phyloP scores from a whole-genome alignment of 2,329 filamentous ascomycete genomes.

The Byssoonygena ceratinophila region DNA sequence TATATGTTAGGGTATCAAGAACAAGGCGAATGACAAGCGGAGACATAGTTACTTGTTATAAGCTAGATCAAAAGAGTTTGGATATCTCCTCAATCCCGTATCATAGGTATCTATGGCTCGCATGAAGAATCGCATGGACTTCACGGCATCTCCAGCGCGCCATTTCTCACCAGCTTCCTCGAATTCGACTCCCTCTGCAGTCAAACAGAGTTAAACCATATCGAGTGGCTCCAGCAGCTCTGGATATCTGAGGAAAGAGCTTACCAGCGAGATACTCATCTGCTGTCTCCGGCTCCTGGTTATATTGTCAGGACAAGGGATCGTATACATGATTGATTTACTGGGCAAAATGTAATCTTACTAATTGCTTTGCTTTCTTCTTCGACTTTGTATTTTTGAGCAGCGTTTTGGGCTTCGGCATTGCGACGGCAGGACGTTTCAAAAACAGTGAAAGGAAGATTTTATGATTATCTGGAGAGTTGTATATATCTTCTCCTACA shows the following conservation, averaged over 20 bases:
- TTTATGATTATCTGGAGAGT: background rate
- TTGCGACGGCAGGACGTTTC: slow-evolving; percentile 16
- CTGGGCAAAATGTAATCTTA: slow-evolving; percentile 21
- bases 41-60: slow-evolving; percentile 55
- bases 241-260: slow-evolving; percentile 4
- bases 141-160: slow-evolving; percentile 58
- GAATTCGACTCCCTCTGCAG: slow-evolving; percentile 51
- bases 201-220: background rate
- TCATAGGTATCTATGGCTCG: slow-evolving; percentile 58
- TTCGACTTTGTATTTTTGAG: slow-evolving; percentile 35
- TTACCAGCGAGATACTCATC: slow-evolving; percentile 57
- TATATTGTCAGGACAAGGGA: slow-evolving; percentile 6
- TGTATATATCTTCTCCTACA: background rate
- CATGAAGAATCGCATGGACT: slow-evolving; percentile 49
- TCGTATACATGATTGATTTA: slow-evolving; percentile 10
- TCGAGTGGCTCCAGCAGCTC: background rate
- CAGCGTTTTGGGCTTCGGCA: slow-evolving; percentile 34
- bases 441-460: background rate
- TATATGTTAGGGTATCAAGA: background rate
- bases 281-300: slow-evolving; percentile 44
- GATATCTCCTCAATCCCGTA: slow-evolving; percentile 51
- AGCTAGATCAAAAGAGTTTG: slow-evolving; percentile 56
- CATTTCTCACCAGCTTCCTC: slow-evolving; percentile 67
- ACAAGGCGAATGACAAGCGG: background rate
- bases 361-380: slow-evolving; percentile 35